These are phyloP conservation scores for Fusarium sp. DNA, from an alignment of 2,329 filamentous ascomycete genomes.

Conservation along the genomic window DNA sequence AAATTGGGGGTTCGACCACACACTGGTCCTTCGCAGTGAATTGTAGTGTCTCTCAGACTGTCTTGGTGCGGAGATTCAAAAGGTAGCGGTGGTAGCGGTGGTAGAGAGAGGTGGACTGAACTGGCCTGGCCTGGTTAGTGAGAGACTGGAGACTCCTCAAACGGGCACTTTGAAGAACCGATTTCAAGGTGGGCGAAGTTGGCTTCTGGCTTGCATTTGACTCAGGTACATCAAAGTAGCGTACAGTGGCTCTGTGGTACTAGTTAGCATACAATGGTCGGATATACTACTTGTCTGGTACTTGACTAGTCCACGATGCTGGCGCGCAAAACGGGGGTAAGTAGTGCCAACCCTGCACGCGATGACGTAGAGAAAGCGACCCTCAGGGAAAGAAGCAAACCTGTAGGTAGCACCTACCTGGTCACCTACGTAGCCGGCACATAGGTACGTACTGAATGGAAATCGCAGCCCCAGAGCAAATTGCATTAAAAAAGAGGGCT, in stretches of 20 bases:
- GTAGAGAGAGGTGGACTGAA: constrained; percentile 28
- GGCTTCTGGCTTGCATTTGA: constrained; percentile 27
- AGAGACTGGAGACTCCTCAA: constrained; percentile 30
- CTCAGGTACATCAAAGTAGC: constrained; percentile 22
- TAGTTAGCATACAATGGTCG: not conserved
- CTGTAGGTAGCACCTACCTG: not conserved
- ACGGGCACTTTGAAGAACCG: constrained; percentile 21
- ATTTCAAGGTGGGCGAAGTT: constrained; percentile 38
- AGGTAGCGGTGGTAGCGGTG: constrained; percentile 36
- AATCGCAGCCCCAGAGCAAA: constrained; percentile 1
- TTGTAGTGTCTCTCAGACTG: constrained; percentile 27
- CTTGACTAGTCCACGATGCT: constrained; percentile 23
- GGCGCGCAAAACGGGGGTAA: constrained; percentile 22
- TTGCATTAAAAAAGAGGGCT: not conserved
- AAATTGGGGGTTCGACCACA: constrained; percentile 36
- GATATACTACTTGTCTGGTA: constrained; percentile 10
- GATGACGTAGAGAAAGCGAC: constrained; percentile 42
- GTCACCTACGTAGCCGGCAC: not conserved
- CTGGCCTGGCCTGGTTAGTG: constrained; percentile 28
- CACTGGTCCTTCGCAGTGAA: constrained; percentile 17
- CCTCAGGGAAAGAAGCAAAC: constrained; percentile 28
- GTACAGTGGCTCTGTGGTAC: not conserved
- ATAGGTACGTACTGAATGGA: constrained; percentile 19
- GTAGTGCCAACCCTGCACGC: constrained; percentile 31
- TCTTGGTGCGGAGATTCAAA: constrained; percentile 38